phyloP scores from a whole-genome alignment of 306 rosid genomes.

The Medicago truncatula region DNA sequence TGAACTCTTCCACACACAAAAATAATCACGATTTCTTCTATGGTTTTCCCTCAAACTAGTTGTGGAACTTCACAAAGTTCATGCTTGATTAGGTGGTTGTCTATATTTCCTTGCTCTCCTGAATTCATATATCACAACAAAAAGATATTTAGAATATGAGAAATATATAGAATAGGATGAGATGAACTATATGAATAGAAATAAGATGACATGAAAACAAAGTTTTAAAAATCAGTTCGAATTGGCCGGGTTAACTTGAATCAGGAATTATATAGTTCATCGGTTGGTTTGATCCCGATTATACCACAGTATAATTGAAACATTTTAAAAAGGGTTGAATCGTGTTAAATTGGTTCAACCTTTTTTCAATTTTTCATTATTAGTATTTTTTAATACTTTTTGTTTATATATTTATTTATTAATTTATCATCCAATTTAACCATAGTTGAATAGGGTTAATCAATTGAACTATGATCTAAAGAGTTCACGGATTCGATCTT shows the following conservation, averaged over 20 bases:
- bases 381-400: neutral
- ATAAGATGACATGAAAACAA: constrained; percentile 19
- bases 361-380: neutral
- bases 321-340: neutral
- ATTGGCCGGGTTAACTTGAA: neutral
- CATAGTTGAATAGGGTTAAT: neutral
- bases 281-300: neutral
- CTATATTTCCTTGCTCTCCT: constrained; percentile 78
- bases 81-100: constrained; percentile 71
- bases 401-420: neutral
- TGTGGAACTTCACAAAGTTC: constrained; percentile 52
- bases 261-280: neutral
- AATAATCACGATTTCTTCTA: constrained; percentile 48
- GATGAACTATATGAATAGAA: neutral
- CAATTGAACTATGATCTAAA: neutral
- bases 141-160: constrained; percentile 23
- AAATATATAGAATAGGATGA: constrained; percentile 21
- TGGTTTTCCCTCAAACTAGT: constrained; percentile 46
- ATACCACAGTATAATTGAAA: neutral
- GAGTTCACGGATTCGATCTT: neutral
- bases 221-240: neutral
- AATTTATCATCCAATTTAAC: neutral
- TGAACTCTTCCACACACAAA: constrained; percentile 47
- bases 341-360: neutral
- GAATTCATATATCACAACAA: constrained; percentile 44